Percentiles rank a stretch among this genome's conserved stretches.
Evolutionary conservation across 306 rosid genomes (phyloP).

Genomic region (Lupinus albus): DNA sequence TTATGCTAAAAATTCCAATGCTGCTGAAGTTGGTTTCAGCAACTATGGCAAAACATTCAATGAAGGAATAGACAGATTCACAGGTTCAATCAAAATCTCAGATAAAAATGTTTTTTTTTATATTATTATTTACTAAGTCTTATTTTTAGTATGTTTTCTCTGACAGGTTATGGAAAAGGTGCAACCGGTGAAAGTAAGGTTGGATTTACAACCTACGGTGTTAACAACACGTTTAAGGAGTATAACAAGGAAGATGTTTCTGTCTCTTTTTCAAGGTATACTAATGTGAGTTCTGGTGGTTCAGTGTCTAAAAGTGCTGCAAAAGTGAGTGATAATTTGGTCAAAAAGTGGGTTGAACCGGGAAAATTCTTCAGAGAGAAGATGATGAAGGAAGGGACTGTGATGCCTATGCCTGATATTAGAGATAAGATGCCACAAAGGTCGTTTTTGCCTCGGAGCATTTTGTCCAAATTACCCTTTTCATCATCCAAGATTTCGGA

Average conservation of each 20-base stretch:
- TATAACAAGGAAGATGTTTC: constrained; percentile 56
- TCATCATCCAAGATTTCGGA: constrained; percentile 61
- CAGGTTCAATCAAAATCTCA: constrained; percentile 5
- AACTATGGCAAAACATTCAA: constrained; percentile 89
- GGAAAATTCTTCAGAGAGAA: constrained; percentile 91
- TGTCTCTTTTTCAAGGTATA: constrained; percentile 52
- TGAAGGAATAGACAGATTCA: constrained; percentile 74
- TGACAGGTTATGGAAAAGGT: constrained; percentile 59
- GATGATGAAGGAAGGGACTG: constrained; percentile 68
- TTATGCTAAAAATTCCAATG: constrained; percentile 65
- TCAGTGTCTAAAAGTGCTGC: constrained; percentile 1
- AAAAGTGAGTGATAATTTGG: constrained; percentile 59
- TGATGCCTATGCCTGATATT: constrained; percentile 88
- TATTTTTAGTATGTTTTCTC: too few relatives aligned
- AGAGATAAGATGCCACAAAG: constrained; percentile 87
- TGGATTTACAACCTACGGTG: constrained; percentile 77
- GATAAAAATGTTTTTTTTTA: too few relatives aligned
- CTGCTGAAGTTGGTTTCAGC: constrained; percentile 57
- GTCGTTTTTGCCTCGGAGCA: constrained; percentile 85
- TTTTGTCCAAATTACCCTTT: constrained; percentile 80
- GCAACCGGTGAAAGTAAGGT: constrained; percentile 41
- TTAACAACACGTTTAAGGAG: constrained; percentile 83
- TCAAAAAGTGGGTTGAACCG: constrained; percentile 83
- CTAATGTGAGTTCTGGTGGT: constrained; percentile 46
- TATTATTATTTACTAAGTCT: too few relatives aligned